Percentiles rank a stretch among this genome's conserved stretches.
Conservation (phyloP, 1,139 yeast genomes). For the Yueomyces sp. region DNA sequence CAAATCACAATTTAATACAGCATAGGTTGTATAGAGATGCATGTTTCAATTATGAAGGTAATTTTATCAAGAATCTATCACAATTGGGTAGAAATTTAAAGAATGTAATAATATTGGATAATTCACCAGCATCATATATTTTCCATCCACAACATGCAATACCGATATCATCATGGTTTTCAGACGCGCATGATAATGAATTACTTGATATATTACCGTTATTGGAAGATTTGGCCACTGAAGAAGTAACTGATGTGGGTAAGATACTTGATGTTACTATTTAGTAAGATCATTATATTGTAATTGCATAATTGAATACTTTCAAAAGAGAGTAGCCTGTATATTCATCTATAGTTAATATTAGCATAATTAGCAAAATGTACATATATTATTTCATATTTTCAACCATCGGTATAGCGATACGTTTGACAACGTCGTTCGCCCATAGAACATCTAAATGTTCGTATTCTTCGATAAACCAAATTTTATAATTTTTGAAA, state of each 20-base stretch:
- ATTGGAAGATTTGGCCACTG: slow-evolving; percentile 65
- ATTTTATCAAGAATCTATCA: slow-evolving; percentile 83
- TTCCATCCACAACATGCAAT: slow-evolving; percentile 97
- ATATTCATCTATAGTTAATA: too few species aligned
- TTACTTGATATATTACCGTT: slow-evolving; percentile 83
- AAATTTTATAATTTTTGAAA: slow-evolving; percentile 29
- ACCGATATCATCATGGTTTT: slow-evolving; percentile 98
- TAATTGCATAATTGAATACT: not conserved
- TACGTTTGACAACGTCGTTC: slow-evolving; percentile 46
- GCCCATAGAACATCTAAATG: slow-evolving; percentile 94
- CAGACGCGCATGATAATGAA: slow-evolving; percentile 95
- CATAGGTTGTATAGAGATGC: slow-evolving; percentile 88
- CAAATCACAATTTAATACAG: slow-evolving; percentile 44
- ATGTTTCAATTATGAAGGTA: slow-evolving; percentile 74
- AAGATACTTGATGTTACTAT: slow-evolving; percentile 67
- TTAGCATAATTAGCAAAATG: not conserved
- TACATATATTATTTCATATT: slow-evolving; percentile 9
- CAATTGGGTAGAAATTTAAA: slow-evolving; percentile 86
- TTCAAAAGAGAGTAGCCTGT: too few species aligned
- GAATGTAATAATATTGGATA: slow-evolving; percentile 83
- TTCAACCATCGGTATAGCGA: slow-evolving; percentile 30
- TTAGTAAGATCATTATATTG: slow-evolving; percentile 9
- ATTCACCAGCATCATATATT: slow-evolving; percentile 92
- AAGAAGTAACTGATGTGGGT: slow-evolving; percentile 65
- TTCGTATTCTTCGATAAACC: slow-evolving; percentile 48